These are phyloP conservation scores for Pyricularia sp. DNA, from an alignment of 2,329 filamentous ascomycete genomes.

Conservation along the genomic window DNA sequence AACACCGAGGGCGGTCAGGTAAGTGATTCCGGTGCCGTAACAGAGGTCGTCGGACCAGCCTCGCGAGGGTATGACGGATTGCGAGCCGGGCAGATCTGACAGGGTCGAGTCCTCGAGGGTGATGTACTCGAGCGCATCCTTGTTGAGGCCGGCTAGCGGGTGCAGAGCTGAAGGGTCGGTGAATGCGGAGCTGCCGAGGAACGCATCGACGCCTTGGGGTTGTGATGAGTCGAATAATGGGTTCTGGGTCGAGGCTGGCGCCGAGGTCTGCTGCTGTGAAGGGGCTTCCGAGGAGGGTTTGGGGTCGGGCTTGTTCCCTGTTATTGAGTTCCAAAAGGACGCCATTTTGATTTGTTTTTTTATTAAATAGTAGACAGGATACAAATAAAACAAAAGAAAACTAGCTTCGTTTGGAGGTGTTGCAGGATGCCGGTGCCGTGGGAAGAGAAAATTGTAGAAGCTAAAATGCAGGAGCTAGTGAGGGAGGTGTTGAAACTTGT, in stretches of 20 bases:
- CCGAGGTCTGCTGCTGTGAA: slow-evolving; percentile 13
- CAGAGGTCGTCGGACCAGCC: slow-evolving; percentile 98
- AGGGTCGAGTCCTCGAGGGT: slow-evolving; percentile 86
- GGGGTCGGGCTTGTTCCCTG: slow-evolving; percentile 41
- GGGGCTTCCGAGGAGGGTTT: slow-evolving; percentile 22
- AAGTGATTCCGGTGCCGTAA: slow-evolving; percentile 93
- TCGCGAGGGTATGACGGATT: slow-evolving; percentile 84
- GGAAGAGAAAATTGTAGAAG: neutral
- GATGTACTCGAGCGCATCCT: slow-evolving; percentile 90
- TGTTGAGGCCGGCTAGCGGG: slow-evolving; percentile 85
- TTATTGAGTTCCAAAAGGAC: slow-evolving; percentile 48
- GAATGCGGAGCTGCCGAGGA: slow-evolving; percentile 67
- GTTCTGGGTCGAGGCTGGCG: slow-evolving; percentile 35
- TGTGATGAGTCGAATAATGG: slow-evolving; percentile 56
- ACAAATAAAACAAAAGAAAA: neutral
- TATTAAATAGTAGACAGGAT: neutral
- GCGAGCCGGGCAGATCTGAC: slow-evolving; percentile 74
- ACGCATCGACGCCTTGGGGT: slow-evolving; percentile 74
- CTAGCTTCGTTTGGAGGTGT: neutral
- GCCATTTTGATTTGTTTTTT: slow-evolving; percentile 28
- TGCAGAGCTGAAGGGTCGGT: slow-evolving; percentile 85
- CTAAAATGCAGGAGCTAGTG: neutral
- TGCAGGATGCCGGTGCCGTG: neutral
- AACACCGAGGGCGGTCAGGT: slow-evolving; percentile 74
- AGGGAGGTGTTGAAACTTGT: neutral